Evolutionary conservation across 768 basidiomycete species (phyloP), one percentile per base, ranked within the genome.

Genomic region (Epithele typhae): DNA sequence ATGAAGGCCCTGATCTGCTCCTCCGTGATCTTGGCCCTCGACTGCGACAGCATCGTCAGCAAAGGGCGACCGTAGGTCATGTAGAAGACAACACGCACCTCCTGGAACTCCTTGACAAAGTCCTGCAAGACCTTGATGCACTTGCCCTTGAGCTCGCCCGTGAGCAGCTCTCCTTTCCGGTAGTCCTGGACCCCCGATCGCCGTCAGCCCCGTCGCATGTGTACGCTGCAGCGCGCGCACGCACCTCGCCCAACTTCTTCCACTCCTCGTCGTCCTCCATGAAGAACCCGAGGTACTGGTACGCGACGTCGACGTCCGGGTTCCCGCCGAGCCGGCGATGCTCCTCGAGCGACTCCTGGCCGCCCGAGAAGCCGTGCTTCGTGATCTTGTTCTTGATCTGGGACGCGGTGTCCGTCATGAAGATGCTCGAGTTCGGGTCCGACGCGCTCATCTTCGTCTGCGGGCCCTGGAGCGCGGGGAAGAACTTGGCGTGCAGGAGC

Each of bases 361-460:
- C 96, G 9, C 96, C 96, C 1, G 90, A 93, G 68, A 98, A 99
- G 2, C 92, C 96, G 59, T 99, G 92, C 57, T 76, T 82, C 63
- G 92, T 96, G 60, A 99, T 81, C 73, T 99, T 99, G 64, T 92
- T 96, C 72, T 96, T 95, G 70, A 99, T 97, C 67, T 94, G 90
- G 46, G 81, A 81, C 3, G 82, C 74, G 49, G 87, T 90, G 64
- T 99, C 96, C 25, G 76, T 91, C 95, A 99, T 97, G 73, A 78
- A 98, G 56, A 99, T 94, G 54, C 89, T 89, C 54, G 86, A 89
- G 68, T 93, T 95, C 18, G 81, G 73, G 65, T 95, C 87, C 40
- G 90, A 93, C 4, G 96, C 96, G 64, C 93, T 96, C 96, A 99
- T 99, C 72, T 99, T 99, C 27, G 92, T 95, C 66, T 96, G 92